A percentile compares a stretch with the other conserved stretches of the same genome.
Conservation (phyloP, 106 monocot genomes). For the Xerophyta viscosa region DNA sequence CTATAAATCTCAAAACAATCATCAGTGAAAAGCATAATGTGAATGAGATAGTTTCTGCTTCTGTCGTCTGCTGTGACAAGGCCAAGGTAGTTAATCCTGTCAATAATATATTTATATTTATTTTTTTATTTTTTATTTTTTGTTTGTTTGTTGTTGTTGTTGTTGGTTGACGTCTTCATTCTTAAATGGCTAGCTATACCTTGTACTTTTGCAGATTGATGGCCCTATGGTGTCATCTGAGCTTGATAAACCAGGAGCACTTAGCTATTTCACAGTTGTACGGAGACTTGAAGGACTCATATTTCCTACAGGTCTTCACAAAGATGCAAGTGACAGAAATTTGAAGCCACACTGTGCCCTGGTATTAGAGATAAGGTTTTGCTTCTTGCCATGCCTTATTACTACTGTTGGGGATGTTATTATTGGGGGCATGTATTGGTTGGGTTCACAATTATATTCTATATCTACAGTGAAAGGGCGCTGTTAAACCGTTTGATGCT, state of each 20-base stretch:
- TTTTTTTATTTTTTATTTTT: no score
- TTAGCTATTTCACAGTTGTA: constrained; percentile 77
- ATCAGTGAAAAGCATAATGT: constrained; percentile 54
- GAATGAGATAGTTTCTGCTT: constrained; percentile 91
- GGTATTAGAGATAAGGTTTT: constrained; percentile 63
- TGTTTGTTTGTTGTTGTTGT: no score
- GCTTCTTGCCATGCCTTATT: background rate
- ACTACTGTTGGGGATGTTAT: no score
- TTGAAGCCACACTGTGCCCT: constrained; percentile 55
- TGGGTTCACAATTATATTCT: no score
- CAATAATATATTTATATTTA: no score
- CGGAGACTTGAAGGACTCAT: constrained; percentile 89
- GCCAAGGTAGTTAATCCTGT: constrained; percentile 70
- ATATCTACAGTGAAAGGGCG: constrained; percentile 73
- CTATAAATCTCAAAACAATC: constrained; percentile 90
- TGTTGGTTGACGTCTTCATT: background rate
- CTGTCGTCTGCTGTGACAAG: constrained; percentile 78
- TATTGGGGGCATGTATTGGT: no score
- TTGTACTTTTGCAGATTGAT: constrained; percentile 52
- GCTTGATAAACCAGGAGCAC: constrained; percentile 48
- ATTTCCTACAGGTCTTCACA: constrained; percentile 74
- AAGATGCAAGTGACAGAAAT: constrained; percentile 63
- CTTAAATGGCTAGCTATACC: background rate
- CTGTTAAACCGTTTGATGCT: constrained; percentile 92
- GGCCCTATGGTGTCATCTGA: constrained; percentile 77